Conservation (phyloP, 805 yeast species). For the Suhomyces pyralidae region DNA sequence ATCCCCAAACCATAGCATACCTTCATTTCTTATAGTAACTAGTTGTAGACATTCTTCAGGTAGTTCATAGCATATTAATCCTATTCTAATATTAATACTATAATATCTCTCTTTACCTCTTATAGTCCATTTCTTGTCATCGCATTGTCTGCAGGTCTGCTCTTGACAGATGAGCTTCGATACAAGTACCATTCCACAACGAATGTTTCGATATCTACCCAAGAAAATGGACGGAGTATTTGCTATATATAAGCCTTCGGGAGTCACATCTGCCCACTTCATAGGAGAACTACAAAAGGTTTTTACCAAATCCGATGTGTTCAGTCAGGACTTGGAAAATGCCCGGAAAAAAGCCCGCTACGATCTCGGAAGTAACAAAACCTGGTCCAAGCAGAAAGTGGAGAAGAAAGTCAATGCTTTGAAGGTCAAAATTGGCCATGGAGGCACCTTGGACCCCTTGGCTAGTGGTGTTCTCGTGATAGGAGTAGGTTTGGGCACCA, state of each 20-base stretch:
- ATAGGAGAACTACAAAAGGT: slow-evolving; percentile 61
- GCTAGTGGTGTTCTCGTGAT: slow-evolving; percentile 93
- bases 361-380: slow-evolving; percentile 36
- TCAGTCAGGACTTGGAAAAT: slow-evolving; percentile 50
- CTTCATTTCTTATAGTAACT: background rate
- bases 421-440: slow-evolving; percentile 92
- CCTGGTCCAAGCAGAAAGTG: slow-evolving; percentile 45
- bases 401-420: slow-evolving; percentile 50
- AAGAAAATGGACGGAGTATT: slow-evolving; percentile 80
- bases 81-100: too few relatives aligned
- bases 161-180: background rate
- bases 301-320: slow-evolving; percentile 58
- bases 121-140: background rate
- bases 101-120: too few relatives aligned
- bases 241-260: slow-evolving; percentile 88
- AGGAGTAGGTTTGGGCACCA: slow-evolving; percentile 93
- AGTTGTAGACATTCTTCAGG: background rate
- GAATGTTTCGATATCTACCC: slow-evolving; percentile 13
- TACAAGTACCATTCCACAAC: background rate
- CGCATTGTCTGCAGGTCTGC: background rate
- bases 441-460: slow-evolving; percentile 93
- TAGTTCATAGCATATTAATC: too few relatives aligned
- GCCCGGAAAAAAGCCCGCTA: slow-evolving; percentile 45
- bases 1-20: slow-evolving; percentile 39
- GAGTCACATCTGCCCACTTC: slow-evolving; percentile 75